These are phyloP conservation scores for Platanus orientalis DNA, from an alignment of 164 flowering plant species.

Conservation along the genomic window DNA sequence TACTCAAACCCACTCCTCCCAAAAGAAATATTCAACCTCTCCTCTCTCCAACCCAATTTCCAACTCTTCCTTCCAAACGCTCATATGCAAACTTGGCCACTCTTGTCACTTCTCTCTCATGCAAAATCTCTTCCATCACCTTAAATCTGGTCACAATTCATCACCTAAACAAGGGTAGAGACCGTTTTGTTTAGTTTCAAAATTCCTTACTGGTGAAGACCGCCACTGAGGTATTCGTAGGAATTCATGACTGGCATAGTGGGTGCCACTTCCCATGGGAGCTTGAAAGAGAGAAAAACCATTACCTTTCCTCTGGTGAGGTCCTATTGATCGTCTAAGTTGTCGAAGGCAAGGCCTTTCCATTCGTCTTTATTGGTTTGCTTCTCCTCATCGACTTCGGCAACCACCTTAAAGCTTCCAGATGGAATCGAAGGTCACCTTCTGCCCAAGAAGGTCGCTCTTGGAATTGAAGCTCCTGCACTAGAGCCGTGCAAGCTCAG, in stretches of 20 bases:
- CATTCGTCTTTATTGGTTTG: slow-evolving; percentile 46
- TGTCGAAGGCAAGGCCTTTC: slow-evolving; percentile 45
- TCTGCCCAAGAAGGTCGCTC: slow-evolving; percentile 50
- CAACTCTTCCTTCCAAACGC: too few species aligned
- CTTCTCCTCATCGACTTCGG: slow-evolving; percentile 36
- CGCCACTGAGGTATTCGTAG: slow-evolving; percentile 45
- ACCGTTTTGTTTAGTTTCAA: too few species aligned
- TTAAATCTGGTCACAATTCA: too few species aligned
- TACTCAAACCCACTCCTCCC: too few species aligned
- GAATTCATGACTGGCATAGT: slow-evolving; percentile 50
- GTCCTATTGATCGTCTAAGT: slow-evolving; percentile 60
- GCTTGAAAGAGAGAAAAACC: slow-evolving; percentile 59
- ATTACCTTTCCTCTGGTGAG: slow-evolving; percentile 54
- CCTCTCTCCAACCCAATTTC: too few species aligned
- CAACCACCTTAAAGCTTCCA: slow-evolving; percentile 26
- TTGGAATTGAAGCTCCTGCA: slow-evolving; percentile 31
- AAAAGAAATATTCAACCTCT: too few species aligned
- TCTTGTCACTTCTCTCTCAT: too few species aligned
- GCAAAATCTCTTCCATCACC: too few species aligned
- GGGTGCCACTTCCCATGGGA: slow-evolving; percentile 44
- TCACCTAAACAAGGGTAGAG: too few species aligned
- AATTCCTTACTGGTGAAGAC: slow-evolving; percentile 40
- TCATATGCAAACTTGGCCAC: too few species aligned
- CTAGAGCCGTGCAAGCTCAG: too few species aligned
- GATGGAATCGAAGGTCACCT: slow-evolving; percentile 27